These are phyloP conservation scores for Phytophthora ohioensis DNA, from an alignment of 352 stramenopile species.

Conservation along the genomic window DNA sequence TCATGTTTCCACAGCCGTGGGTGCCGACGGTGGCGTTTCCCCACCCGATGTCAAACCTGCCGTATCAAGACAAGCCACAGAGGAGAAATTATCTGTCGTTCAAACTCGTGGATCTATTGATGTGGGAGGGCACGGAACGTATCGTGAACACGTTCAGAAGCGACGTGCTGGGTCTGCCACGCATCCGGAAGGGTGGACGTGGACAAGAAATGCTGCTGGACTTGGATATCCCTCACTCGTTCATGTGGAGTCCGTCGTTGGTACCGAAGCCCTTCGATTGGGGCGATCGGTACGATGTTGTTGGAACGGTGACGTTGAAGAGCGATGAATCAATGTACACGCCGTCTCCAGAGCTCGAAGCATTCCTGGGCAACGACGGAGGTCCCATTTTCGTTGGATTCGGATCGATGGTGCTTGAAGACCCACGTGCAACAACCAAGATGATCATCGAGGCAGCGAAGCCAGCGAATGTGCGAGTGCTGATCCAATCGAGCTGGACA, in stretches of 20 bases:
- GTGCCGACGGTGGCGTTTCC: constrained; percentile 87
- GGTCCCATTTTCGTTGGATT: constrained; percentile 94
- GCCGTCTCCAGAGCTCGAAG: constrained; percentile 54
- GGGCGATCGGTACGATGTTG: constrained; percentile 82
- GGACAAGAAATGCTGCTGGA: constrained; percentile 62
- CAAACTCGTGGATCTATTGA: constrained; percentile 82
- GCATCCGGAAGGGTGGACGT: constrained; percentile 60
- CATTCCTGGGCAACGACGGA: constrained; percentile 58
- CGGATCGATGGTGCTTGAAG: constrained; percentile 93
- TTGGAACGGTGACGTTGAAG: constrained; percentile 79
- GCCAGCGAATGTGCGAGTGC: constrained; percentile 66
- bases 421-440: constrained; percentile 65
- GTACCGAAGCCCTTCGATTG: constrained; percentile 92
- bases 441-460: constrained; percentile 86
- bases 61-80: constrained; percentile 67
- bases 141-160: constrained; percentile 85
- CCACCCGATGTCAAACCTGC: constrained; percentile 86
- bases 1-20: constrained; percentile 94
- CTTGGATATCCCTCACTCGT: constrained; percentile 79
- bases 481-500: constrained; percentile 91
- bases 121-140: constrained; percentile 61
- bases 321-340: constrained; percentile 40
- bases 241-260: constrained; percentile 89
- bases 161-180: constrained; percentile 54
- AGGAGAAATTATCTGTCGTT: constrained; percentile 84